Evolutionary conservation across 805 yeast species (phyloP).

Genomic region (Saccharomyces paradoxus): DNA sequence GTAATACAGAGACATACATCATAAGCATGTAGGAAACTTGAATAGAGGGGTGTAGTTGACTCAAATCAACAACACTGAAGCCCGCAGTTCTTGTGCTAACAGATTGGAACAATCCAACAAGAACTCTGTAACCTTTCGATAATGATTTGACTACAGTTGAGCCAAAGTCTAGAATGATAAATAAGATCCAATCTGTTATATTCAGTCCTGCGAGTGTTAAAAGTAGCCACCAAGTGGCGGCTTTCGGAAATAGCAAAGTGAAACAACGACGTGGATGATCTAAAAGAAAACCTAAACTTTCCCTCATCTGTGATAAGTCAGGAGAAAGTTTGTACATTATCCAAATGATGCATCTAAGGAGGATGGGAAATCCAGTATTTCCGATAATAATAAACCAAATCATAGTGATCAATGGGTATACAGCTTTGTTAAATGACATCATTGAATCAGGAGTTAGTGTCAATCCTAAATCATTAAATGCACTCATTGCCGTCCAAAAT

Average conservation of each 20-base stretch:
- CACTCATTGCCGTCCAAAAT: conserved; percentile 68
- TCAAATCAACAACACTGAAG: conserved; percentile 61
- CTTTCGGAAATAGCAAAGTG: conserved; percentile 81
- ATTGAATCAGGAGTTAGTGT: conserved; percentile 79
- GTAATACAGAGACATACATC: conserved; percentile 97
- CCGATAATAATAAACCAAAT: conserved; percentile 79
- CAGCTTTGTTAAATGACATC: conserved; percentile 53
- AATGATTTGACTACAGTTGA: conserved; percentile 44
- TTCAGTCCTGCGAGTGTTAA: conserved; percentile 66
- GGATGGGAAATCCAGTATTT: conserved; percentile 88
- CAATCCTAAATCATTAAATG: conserved; percentile 80
- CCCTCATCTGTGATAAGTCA: conserved; percentile 54
- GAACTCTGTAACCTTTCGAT: conserved; percentile 57
- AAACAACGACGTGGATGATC: conserved; percentile 98
- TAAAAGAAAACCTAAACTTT: conserved; percentile 74
- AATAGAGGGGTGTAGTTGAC: conserved; percentile 75
- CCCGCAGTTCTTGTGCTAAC: conserved; percentile 94
- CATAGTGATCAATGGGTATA: conserved; percentile 55
- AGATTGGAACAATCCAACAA: conserved; percentile 86
- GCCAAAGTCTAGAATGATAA: conserved; percentile 67
- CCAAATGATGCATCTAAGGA: conserved; percentile 80
- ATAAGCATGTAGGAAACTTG: conserved; percentile 89
- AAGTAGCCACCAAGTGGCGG: conserved; percentile 93
- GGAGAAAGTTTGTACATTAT: conserved; percentile 56
- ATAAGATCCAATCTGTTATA: conserved; percentile 69